Evolutionary conservation across 768 basidiomycete species (phyloP).

Genomic region (Tylopilus sp.): DNA sequence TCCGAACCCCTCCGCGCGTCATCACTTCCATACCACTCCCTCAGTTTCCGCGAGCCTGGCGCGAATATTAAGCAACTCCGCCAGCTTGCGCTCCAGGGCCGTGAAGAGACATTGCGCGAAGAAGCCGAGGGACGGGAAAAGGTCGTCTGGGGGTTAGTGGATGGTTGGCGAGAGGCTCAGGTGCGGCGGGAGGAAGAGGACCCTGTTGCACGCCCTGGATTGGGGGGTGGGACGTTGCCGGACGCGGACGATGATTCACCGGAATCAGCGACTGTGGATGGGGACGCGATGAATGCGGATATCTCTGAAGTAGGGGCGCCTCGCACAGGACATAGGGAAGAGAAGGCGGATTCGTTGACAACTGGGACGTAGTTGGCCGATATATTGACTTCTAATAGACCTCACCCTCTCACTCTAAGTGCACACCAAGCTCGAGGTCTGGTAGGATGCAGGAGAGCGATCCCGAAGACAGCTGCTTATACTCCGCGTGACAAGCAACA

Average conservation of each 20-base stretch:
- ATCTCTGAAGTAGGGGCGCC: too few species aligned
- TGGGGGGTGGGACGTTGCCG: constrained; percentile 9
- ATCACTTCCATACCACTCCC: constrained; percentile 14
- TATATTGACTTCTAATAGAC: too few species aligned
- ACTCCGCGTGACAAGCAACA: too few species aligned
- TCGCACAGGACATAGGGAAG: neutral
- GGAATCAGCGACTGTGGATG: neutral
- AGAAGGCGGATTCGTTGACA: neutral
- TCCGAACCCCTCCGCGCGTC: neutral
- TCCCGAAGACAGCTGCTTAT: too few species aligned
- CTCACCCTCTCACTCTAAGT: too few species aligned
- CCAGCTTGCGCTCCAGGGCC: constrained; percentile 44
- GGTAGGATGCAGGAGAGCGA: too few species aligned
- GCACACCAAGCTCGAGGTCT: too few species aligned
- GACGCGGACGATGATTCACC: neutral
- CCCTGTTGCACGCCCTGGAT: neutral
- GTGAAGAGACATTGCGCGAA: constrained; percentile 37
- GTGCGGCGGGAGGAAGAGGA: neutral
- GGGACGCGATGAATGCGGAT: neutral
- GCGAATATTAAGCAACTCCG: constrained; percentile 40
- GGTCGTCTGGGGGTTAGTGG: constrained; percentile 37
- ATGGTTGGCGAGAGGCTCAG: neutral
- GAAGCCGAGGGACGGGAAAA: constrained; percentile 44
- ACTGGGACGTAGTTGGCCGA: neutral
- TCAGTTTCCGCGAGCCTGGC: constrained; percentile 36